Evolutionary conservation across 176 grass and related monocot genomes (phyloP), one percentile per base, ranked within the genome.

Genomic region (Pharus latifolius): DNA sequence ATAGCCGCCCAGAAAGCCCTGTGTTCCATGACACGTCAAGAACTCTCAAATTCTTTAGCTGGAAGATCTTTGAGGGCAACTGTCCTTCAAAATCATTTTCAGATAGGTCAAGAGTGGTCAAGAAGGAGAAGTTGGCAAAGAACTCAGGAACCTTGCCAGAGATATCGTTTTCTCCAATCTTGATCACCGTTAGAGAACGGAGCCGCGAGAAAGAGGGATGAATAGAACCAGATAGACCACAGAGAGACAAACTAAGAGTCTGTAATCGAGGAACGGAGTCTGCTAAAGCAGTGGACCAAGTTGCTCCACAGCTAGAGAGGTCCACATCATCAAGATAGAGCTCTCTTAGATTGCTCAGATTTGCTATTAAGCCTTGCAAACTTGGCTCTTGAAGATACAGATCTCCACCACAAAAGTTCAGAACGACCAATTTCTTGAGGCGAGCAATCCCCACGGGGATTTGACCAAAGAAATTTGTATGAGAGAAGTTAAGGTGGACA

Each of bases 331-430:
- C 35, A 11, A 85, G 63, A 52, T 56, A 7, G 24, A 80, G 83
- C 17, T 49, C 55, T 2, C 20, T 85, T 12, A 80, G 22, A 70
- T 69, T 75, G 47, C 38, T 80, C 24, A 80, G 49, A 25, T 80
- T 75, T 54, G 45, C 32, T 17, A 85, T 10, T 2, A 80, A 8
- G 0, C 11, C 43, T 17, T 46, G 25, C 20, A 84, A 25, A 1
- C 13, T 8, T 5, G 74, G 74, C 0, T 43, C n/a, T 2, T 18
- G 10, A 3, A 84, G 37, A 38, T 67, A 49, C 14, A 84, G 0
- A 0, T 2, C 0, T 20, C 16, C 1, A 13, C 2, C 17, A 11
- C 74, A 84, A 7, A 84, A 27, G 14, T 74, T 70, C 24, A 82
- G 52, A 5, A 24, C 41, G 5, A 74, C 70, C 33, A 75, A 48